Evolutionary conservation across 2,329 filamentous ascomycete species (phyloP).

Genomic region (Nemania bipapillata): DNA sequence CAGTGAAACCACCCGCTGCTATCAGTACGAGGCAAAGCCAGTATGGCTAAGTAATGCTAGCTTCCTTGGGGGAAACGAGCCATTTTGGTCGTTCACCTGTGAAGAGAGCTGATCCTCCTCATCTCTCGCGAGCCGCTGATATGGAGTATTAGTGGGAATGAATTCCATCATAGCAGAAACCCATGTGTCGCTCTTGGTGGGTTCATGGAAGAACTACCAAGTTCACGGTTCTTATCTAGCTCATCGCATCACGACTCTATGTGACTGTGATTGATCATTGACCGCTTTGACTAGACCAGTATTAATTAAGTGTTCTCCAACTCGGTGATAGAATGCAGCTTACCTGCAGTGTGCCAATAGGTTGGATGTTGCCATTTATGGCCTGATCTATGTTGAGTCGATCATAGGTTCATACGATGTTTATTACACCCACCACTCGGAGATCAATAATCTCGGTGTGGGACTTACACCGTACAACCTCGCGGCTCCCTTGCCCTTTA

Average conservation of each 20-base stretch:
- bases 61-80: background rate
- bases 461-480: too few relatives aligned
- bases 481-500: too few relatives aligned
- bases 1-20: slow-evolving; percentile 1
- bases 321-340: too few relatives aligned
- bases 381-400: too few relatives aligned
- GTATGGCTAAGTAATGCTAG: slow-evolving; percentile 2
- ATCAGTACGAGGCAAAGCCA: background rate
- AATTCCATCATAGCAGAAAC: background rate
- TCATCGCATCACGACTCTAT: background rate
- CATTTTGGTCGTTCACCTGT: background rate
- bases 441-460: too few relatives aligned
- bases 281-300: background rate
- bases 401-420: too few relatives aligned
- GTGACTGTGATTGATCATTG: too few relatives aligned
- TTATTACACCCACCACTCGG: too few relatives aligned
- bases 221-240: background rate
- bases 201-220: background rate
- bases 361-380: too few relatives aligned
- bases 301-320: too few relatives aligned
- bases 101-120: slow-evolving; percentile 8
- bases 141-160: background rate
- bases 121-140: slow-evolving; percentile 7
- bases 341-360: too few relatives aligned
- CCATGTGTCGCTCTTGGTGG: background rate